These are phyloP conservation scores for Candida labiduridarum DNA, from an alignment of 1,139 yeast genomes.

Conservation along the genomic window DNA sequence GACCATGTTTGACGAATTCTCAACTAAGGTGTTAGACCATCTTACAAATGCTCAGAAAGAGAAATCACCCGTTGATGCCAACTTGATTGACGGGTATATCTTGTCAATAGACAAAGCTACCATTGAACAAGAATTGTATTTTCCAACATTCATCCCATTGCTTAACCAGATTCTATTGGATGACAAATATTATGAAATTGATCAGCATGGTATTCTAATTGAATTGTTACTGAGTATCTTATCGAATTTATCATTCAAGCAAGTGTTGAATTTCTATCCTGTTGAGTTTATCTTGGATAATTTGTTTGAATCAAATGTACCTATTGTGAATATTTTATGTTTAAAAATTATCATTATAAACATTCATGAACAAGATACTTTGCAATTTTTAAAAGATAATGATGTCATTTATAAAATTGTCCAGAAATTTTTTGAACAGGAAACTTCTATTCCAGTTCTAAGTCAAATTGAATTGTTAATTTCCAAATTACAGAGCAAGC, in stretches of 20 bases:
- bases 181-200: slow-evolving; percentile 22
- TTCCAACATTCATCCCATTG: slow-evolving; percentile 11
- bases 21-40: slow-evolving; percentile 9
- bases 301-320: slow-evolving; percentile 14
- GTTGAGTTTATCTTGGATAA: slow-evolving; percentile 22
- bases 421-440: slow-evolving; percentile 10
- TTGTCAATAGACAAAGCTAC: slow-evolving; percentile 10
- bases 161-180: slow-evolving; percentile 16
- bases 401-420: slow-evolving; percentile 11
- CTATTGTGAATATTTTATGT: slow-evolving; percentile 19
- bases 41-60: slow-evolving; percentile 9
- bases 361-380: slow-evolving; percentile 19
- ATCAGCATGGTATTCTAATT: slow-evolving; percentile 23
- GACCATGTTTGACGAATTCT: slow-evolving; percentile 9
- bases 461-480: slow-evolving; percentile 24
- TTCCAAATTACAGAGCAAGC: slow-evolving; percentile 10
- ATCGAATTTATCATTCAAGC: slow-evolving; percentile 18
- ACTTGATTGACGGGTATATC: slow-evolving; percentile 15
- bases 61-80: slow-evolving; percentile 11
- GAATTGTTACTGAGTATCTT: slow-evolving; percentile 27
- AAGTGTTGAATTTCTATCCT: slow-evolving; percentile 25
- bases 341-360: slow-evolving; percentile 24
- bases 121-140: slow-evolving; percentile 1
- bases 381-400: slow-evolving; percentile 18
- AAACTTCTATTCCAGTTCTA: slow-evolving; percentile 17